Evolutionary conservation across 2,329 filamentous ascomycete genomes (phyloP), one percentile per base, ranked within the genome.

Genomic region (Beauveria caledonica): DNA sequence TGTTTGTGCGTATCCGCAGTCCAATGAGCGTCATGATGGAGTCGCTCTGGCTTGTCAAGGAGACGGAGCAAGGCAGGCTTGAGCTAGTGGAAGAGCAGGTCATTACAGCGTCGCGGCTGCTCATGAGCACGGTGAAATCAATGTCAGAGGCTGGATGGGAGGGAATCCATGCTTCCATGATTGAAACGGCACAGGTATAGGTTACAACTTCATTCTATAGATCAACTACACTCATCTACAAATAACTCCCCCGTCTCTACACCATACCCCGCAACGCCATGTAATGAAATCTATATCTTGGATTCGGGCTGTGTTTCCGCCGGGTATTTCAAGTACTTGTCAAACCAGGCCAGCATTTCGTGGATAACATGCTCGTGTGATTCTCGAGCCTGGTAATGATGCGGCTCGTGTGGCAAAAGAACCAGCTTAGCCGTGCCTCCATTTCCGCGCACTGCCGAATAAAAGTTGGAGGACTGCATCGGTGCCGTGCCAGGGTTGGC

Each of bases 11-110:
- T 10, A 78, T 83, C 58, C 72, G 71, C 48, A 79, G 78, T 45
- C 80, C 81, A 21, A 66, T 84, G 68, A 75, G 73, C 49, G 72
- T 82, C 39, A 69, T 78, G 2, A 78, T 84, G 74, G 81, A 85
- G 68, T 81, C 80, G 17, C 66, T 74, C 17, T 85, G 81, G 81
- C 70, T 74, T 63, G 67, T 73, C 48, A 66, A 68, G 40, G 73
- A 71, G 61, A 67, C 62, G 2, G 68, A 66, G 17, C 72, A 67
- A 7, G 70, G 67, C 3, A 67, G 62, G 13, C 64, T 76, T 33
- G 77, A 78, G 66, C 63, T 85, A 54, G 73, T 78, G 5, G 80
- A 84, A 70, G 76, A 79, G 15, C 72, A 80, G 21, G 66, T 71
- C n/a, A 79, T 84, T 62, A 74, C 68, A 48, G 82, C 79, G 67